Evolutionary conservation across 208 protist genomes (phyloP).

Genomic region (Leishmania lainsoni): DNA sequence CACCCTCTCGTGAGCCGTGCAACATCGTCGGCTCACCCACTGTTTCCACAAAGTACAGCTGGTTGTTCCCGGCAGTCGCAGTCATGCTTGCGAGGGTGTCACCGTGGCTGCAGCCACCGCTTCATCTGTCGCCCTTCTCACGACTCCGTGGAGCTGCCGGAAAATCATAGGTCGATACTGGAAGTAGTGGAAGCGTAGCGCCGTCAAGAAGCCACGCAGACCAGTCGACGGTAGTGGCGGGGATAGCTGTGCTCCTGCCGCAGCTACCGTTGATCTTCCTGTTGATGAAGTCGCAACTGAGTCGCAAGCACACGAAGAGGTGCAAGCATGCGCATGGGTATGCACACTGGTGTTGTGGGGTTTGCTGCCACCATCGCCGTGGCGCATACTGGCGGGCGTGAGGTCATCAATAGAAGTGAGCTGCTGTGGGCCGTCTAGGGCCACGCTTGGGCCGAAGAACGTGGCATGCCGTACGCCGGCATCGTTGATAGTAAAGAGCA

Average conservation of each 20-base stretch:
- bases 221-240: conserved; percentile 14
- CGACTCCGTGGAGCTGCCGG: conserved; percentile 34
- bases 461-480: conserved; percentile 55
- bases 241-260: neutral
- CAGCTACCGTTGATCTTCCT: neutral
- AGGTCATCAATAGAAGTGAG: neutral
- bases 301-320: neutral
- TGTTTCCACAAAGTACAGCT: conserved; percentile 19
- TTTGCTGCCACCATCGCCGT: neutral
- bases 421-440: neutral
- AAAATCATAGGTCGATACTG: conserved; percentile 69
- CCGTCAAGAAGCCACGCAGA: conserved; percentile 47
- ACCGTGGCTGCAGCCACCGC: neutral
- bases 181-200: conserved; percentile 75
- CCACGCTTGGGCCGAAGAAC: conserved; percentile 71
- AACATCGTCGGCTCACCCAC: neutral
- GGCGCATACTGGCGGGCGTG: neutral
- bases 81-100: neutral
- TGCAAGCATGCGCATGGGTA: neutral
- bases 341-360: neutral
- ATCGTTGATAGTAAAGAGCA: conserved; percentile 90
- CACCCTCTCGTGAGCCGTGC: neutral
- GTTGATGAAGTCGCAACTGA: neutral
- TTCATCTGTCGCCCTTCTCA: neutral
- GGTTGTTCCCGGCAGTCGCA: conserved; percentile 2